Conservation (phyloP, 2,329 filamentous ascomycete genomes). For the Aaosphaeria arxii region DNA sequence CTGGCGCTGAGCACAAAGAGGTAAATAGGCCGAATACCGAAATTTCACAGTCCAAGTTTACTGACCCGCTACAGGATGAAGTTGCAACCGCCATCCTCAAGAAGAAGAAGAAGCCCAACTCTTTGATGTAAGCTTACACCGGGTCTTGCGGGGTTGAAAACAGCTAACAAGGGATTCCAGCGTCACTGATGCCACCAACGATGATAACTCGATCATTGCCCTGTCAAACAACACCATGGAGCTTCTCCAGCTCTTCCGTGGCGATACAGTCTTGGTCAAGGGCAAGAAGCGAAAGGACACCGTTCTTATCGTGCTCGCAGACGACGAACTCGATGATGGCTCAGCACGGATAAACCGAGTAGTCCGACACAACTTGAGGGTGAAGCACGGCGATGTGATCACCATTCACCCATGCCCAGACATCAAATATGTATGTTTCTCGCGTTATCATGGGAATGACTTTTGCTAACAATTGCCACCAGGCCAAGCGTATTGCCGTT, state of each 20-base stretch:
- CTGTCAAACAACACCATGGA: constrained; percentile 99
- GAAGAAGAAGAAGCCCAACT: constrained; percentile 99
- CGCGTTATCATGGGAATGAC: background rate
- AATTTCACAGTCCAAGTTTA: constrained; percentile 11
- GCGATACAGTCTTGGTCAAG: constrained; percentile 95
- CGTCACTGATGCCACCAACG: constrained; percentile 96
- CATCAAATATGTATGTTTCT: constrained; percentile 94
- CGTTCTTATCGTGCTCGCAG: constrained; percentile 92
- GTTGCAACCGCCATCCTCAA: constrained; percentile 95
- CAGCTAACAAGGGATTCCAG: constrained; percentile 50
- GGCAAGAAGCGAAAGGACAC: constrained; percentile 99
- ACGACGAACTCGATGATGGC: constrained; percentile 97
- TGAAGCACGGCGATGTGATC: constrained; percentile 98
- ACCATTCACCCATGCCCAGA: constrained; percentile 97
- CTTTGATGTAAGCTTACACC: constrained; percentile 71
- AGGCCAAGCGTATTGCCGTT: constrained; percentile 99
- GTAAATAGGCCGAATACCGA: constrained; percentile 46
- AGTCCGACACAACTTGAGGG: constrained; percentile 94
- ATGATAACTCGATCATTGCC: constrained; percentile 99
- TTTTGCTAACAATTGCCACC: constrained; percentile 16
- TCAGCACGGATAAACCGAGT: constrained; percentile 97
- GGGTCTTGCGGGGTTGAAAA: background rate
- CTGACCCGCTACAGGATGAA: constrained; percentile 63
- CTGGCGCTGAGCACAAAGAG: constrained; percentile 81
- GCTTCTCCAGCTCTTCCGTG: constrained; percentile 94